phyloP scores from a whole-genome alignment of 129 eudicot species.

The Artemisia argyi region DNA sequence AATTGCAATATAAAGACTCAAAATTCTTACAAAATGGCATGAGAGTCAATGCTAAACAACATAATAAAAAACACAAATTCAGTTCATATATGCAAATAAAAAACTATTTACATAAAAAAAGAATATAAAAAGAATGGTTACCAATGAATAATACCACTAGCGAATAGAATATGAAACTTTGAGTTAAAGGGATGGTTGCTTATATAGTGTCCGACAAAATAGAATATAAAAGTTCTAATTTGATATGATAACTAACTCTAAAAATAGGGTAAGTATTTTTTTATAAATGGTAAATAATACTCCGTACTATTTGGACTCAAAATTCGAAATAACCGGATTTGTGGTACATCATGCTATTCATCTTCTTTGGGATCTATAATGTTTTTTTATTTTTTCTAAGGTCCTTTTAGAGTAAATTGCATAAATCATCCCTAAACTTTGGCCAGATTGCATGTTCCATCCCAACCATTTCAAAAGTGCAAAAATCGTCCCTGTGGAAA shows the following conservation, averaged over 20 bases:
- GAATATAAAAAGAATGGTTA: neutral
- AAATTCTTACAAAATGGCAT: slow-evolving; percentile 7
- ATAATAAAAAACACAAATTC: neutral
- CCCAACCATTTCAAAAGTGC: too few species aligned
- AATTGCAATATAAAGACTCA: neutral
- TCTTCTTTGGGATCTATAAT: neutral
- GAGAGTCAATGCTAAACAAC: neutral
- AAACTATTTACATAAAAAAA: neutral
- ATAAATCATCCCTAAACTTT: too few species aligned
- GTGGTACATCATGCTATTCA: neutral
- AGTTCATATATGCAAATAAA: neutral
- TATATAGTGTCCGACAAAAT: neutral
- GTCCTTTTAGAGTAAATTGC: too few species aligned
- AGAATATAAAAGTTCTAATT: too few species aligned
- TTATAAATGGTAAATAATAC: neutral
- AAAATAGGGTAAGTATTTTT: too few species aligned
- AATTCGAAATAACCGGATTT: too few species aligned
- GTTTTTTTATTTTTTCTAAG: neutral
- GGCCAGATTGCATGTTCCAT: too few species aligned
- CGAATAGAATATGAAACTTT: too few species aligned
- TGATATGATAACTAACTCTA: too few species aligned
- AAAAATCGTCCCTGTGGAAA: too few species aligned
- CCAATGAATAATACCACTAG: too few species aligned
- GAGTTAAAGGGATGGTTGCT: too few species aligned
- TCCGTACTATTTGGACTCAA: neutral